These are phyloP conservation scores for Ganoderma leucocontextum DNA, from an alignment of 1,284 basidiomycete genomes.

Conservation along the genomic window DNA sequence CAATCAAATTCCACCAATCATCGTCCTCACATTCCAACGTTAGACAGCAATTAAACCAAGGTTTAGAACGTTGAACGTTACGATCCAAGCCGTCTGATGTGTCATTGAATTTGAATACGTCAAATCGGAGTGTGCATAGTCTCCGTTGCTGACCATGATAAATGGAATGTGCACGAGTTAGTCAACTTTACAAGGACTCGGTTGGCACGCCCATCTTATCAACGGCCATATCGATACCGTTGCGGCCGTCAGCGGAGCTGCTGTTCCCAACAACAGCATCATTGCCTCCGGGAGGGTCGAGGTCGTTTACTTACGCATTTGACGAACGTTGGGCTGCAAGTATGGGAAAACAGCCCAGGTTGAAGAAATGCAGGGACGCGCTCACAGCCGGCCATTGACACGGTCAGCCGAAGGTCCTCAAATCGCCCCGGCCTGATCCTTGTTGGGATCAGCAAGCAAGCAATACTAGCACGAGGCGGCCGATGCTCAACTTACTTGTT, in stretches of 20 bases:
- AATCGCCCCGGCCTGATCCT: constrained; percentile 15
- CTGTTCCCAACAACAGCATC: constrained; percentile 39
- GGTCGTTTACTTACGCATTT: constrained; percentile 38
- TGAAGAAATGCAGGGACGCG: background rate
- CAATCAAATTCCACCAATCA: background rate
- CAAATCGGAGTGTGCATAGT: too few relatives aligned
- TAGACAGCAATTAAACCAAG: too few relatives aligned
- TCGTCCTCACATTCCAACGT: background rate
- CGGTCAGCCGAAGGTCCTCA: background rate
- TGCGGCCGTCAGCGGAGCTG: constrained; percentile 39
- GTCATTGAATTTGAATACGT: constrained; percentile 44
- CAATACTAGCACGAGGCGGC: too few relatives aligned
- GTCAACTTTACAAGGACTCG: too few relatives aligned
- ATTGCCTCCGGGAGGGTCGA: constrained; percentile 38
- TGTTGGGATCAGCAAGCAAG: too few relatives aligned
- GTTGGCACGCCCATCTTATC: constrained; percentile 41
- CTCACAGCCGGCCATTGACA: constrained; percentile 19
- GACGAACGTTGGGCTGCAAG: constrained; percentile 8
- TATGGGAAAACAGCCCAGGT: too few relatives aligned
- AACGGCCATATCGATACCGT: constrained; percentile 30
- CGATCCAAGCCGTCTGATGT: too few relatives aligned
- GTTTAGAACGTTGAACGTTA: too few relatives aligned
- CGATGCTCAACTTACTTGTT: too few relatives aligned
- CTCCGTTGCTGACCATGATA: too few relatives aligned
- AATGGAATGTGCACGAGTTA: too few relatives aligned